Evolutionary conservation across 139 green algal species (phyloP).

Genomic region (Chlorella vulgaris): DNA sequence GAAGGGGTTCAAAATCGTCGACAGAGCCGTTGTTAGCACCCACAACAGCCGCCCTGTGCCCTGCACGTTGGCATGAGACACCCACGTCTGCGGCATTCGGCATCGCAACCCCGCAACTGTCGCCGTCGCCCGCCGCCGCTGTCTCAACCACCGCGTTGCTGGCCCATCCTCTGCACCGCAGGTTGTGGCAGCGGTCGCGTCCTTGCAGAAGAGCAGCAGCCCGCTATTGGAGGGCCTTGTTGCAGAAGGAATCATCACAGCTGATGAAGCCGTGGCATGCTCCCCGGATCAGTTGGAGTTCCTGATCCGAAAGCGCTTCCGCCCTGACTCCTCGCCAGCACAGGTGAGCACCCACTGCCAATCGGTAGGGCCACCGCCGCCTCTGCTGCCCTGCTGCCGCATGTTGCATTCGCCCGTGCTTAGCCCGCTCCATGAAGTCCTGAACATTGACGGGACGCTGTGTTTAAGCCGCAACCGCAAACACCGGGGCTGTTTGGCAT

Average conservation of each 20-base stretch:
- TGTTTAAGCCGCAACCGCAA: too few relatives aligned
- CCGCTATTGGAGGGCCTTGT: neutral
- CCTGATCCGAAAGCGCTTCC: conserved; percentile 1
- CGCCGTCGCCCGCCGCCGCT: neutral
- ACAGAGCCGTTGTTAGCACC: too few relatives aligned
- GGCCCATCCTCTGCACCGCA: neutral
- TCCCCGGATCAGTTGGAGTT: neutral
- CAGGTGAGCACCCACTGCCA: neutral
- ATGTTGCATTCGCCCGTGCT: too few relatives aligned
- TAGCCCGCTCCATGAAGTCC: too few relatives aligned
- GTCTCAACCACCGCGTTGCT: neutral
- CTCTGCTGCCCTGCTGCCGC: neutral
- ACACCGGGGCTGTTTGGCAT: too few relatives aligned
- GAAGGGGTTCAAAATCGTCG: too few relatives aligned
- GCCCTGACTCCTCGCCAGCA: neutral
- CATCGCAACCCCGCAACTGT: neutral
- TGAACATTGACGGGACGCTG: too few relatives aligned
- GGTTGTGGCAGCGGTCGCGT: neutral
- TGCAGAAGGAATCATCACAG: neutral
- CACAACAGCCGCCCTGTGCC: too few relatives aligned
- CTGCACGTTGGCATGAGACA: too few relatives aligned
- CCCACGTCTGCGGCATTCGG: neutral
- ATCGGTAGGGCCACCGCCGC: neutral
- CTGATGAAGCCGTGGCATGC: neutral
- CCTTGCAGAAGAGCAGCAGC: neutral